Percentiles rank a stretch among this genome's conserved stretches.
phyloP scores from a whole-genome alignment of 306 rosid species.

The Glycine latifolia region DNA sequence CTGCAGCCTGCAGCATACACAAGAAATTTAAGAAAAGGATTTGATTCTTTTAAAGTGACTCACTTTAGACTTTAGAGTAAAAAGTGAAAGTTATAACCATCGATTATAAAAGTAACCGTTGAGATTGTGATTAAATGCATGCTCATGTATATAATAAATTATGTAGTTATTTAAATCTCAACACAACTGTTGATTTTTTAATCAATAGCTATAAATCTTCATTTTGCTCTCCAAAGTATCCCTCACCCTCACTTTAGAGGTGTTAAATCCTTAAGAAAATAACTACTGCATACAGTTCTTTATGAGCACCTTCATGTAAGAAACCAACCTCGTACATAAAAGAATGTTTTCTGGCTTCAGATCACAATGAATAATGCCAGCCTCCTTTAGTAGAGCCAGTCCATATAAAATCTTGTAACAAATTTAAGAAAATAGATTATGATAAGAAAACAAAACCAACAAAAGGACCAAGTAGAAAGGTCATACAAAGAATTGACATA shows the following conservation, averaged over 20 bases:
- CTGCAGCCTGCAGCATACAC: conserved; percentile 24
- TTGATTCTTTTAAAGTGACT: not conserved
- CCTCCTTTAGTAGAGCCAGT: conserved; percentile 87
- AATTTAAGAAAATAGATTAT: conserved; percentile 47
- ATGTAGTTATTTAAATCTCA: not conserved
- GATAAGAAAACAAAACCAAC: conserved; percentile 38
- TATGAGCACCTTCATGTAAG: conserved; percentile 41
- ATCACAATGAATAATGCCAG: conserved; percentile 99
- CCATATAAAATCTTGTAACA: conserved; percentile 80
- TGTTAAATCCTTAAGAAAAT: conserved; percentile 34
- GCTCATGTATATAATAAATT: not conserved
- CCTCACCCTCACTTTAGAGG: not conserved
- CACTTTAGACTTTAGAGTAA: not conserved
- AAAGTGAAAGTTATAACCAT: not conserved
- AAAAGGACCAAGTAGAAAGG: conserved; percentile 38
- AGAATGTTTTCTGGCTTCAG: conserved; percentile 99
- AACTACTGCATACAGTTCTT: conserved; percentile 41
- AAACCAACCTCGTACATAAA: conserved; percentile 81
- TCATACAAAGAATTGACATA: conserved; percentile 46
- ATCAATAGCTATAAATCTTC: not conserved
- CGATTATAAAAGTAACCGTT: not conserved
- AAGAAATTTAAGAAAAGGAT: not conserved
- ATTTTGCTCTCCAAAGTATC: not conserved
- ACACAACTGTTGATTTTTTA: not conserved
- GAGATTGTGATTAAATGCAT: not conserved